These are phyloP conservation scores for Tulasnella sp. DNA, from an alignment of 768 basidiomycete genomes.

Conservation along the genomic window DNA sequence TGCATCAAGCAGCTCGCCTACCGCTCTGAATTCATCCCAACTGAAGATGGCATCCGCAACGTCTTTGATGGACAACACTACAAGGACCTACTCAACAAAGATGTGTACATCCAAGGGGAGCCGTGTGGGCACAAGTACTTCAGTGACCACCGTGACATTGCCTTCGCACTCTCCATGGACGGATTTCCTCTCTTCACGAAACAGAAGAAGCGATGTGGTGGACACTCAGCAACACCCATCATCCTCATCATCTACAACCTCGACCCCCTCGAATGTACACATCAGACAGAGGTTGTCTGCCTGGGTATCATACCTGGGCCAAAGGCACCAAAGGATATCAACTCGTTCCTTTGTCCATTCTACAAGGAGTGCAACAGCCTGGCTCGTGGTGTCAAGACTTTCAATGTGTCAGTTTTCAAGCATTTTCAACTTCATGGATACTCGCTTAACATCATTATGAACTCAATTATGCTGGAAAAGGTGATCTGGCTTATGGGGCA, in stretches of 20 bases:
- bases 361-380: constrained; percentile 30
- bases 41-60: constrained; percentile 24
- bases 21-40: constrained; percentile 22
- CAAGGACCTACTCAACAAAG: constrained; percentile 17
- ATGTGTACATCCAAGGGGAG: constrained; percentile 25
- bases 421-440: constrained; percentile 26
- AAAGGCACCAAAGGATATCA: constrained; percentile 31
- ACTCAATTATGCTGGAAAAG: constrained; percentile 28
- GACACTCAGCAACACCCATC: too few species aligned
- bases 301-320: constrained; percentile 38
- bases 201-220: constrained; percentile 28
- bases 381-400: constrained; percentile 26
- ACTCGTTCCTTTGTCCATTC: constrained; percentile 31
- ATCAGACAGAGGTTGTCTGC: constrained; percentile 28
- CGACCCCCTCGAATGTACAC: constrained; percentile 30
- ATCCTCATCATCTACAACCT: constrained; percentile 35
- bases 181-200: constrained; percentile 33
- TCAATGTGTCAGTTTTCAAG: constrained; percentile 20
- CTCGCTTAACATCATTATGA: constrained; percentile 25
- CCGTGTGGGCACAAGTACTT: constrained; percentile 28
- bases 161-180: constrained; percentile 34
- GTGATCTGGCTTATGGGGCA: constrained; percentile 33
- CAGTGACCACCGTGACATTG: constrained; percentile 30
- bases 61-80: constrained; percentile 31
- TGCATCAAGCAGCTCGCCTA: constrained; percentile 26